Conservation (phyloP, 371 early-diverging fungal genomes). For the Apophysomyces sp. region DNA sequence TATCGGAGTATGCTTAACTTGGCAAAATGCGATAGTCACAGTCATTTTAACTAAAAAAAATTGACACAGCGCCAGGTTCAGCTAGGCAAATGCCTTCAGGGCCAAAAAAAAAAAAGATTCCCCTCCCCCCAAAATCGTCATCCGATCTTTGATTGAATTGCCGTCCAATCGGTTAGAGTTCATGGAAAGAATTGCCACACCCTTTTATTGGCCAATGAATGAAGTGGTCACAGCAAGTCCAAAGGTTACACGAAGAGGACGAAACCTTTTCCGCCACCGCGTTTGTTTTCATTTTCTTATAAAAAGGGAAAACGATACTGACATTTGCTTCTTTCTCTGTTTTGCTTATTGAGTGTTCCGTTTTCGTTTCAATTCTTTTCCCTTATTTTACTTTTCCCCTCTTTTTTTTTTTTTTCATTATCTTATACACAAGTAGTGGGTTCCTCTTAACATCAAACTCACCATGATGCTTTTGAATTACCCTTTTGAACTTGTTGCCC, state of each 20-base stretch:
- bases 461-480: slow-evolving; percentile 25
- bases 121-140: too few relatives aligned
- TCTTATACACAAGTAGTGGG: background rate
- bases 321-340: slow-evolving; percentile 4
- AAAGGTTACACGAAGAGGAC: background rate
- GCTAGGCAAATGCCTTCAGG: too few relatives aligned
- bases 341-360: background rate
- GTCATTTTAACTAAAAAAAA: too few relatives aligned
- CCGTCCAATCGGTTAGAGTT: too few relatives aligned
- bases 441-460: background rate
- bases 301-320: slow-evolving; percentile 2
- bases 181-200: too few relatives aligned
- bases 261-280: background rate
- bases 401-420: slow-evolving; percentile 7
- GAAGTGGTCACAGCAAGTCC: slow-evolving; percentile 2
- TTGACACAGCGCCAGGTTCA: too few relatives aligned
- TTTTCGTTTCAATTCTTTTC: slow-evolving; percentile 4
- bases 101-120: too few relatives aligned
- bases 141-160: too few relatives aligned
- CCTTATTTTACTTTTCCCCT: background rate
- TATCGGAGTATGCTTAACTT: too few relatives aligned
- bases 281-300: slow-evolving; percentile 7
- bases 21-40: too few relatives aligned
- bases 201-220: background rate
- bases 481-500: slow-evolving; percentile 54